phyloP scores from a whole-genome alignment of 192 early-diverging fungal genomes.

The Coemansia sp. region DNA sequence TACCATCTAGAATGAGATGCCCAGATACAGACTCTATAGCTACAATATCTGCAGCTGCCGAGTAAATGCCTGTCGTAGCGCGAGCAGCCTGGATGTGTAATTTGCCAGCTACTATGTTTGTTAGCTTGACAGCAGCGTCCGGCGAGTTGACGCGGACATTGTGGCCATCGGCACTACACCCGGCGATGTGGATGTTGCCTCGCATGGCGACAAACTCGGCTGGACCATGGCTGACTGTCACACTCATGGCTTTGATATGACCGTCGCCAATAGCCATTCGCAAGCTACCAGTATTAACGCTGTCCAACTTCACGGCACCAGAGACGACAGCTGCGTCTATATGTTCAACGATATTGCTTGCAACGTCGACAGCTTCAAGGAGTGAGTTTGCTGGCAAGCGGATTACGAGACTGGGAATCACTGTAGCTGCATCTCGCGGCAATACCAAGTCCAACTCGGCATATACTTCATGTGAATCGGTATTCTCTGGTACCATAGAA shows the following conservation, averaged over 20 bases:
- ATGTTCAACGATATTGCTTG: not conserved
- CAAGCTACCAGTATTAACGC: constrained; percentile 1
- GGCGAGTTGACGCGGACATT: constrained; percentile 20
- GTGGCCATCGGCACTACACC: constrained; percentile 12
- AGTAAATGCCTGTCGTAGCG: not conserved
- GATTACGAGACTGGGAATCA: constrained; percentile 16
- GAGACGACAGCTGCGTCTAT: constrained; percentile 33
- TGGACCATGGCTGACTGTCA: not conserved
- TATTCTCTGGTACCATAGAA: not conserved
- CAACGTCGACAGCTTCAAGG: constrained; percentile 10
- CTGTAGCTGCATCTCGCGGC: not conserved
- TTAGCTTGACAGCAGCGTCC: constrained; percentile 10
- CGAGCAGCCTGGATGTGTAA: not conserved
- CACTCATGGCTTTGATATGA: constrained; percentile 4
- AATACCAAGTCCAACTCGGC: constrained; percentile 6
- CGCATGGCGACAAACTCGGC: constrained; percentile 27
- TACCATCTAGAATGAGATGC: constrained; percentile 7
- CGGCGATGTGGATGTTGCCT: constrained; percentile 12
- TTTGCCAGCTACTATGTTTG: not conserved
- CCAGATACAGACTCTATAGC: constrained; percentile 9
- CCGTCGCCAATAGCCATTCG: constrained; percentile 34
- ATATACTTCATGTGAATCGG: not conserved
- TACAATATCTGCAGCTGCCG: constrained; percentile 5
- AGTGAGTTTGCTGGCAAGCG: constrained; percentile 30
- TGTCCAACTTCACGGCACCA: constrained; percentile 11